Evolutionary conservation across 2,329 filamentous ascomycete species (phyloP).

Genomic region (Neonectria neomacrospora): DNA sequence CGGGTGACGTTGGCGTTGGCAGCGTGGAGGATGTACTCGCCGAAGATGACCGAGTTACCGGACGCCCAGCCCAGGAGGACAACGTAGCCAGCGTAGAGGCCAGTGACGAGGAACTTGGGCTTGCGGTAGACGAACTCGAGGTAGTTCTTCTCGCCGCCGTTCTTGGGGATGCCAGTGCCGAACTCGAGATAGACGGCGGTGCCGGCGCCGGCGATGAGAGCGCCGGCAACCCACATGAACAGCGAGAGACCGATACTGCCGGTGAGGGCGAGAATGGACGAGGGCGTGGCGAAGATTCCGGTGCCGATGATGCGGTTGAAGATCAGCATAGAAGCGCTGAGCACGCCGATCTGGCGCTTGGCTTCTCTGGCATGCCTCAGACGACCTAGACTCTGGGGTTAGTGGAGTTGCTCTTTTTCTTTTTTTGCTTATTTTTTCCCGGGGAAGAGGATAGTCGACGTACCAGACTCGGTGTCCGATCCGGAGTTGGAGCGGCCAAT

Average conservation of each 20-base stretch:
- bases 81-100: constrained; percentile 70
- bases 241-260: constrained; percentile 72
- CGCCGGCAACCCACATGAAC: constrained; percentile 71
- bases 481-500: constrained; percentile 16
- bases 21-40: constrained; percentile 76
- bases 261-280: constrained; percentile 64
- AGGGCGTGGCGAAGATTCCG: constrained; percentile 73
- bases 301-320: constrained; percentile 75
- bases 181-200: constrained; percentile 75
- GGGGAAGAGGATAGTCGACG: constrained; percentile 7
- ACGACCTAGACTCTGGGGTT: constrained; percentile 38
- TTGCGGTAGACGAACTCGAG: constrained; percentile 72
- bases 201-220: constrained; percentile 70
- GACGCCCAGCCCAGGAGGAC: constrained; percentile 73
- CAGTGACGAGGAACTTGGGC: constrained; percentile 70
- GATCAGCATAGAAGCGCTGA: constrained; percentile 68
- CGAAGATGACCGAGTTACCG: constrained; percentile 75
- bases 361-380: constrained; percentile 56
- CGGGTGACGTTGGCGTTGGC: constrained; percentile 69
- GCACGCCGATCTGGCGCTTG: constrained; percentile 66
- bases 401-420: neutral
- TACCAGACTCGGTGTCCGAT: constrained; percentile 41
- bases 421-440: neutral
- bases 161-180: constrained; percentile 71
- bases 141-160: constrained; percentile 75